phyloP scores from a whole-genome alignment of 192 early-diverging fungal genomes.

The Mortierella claussenii region DNA sequence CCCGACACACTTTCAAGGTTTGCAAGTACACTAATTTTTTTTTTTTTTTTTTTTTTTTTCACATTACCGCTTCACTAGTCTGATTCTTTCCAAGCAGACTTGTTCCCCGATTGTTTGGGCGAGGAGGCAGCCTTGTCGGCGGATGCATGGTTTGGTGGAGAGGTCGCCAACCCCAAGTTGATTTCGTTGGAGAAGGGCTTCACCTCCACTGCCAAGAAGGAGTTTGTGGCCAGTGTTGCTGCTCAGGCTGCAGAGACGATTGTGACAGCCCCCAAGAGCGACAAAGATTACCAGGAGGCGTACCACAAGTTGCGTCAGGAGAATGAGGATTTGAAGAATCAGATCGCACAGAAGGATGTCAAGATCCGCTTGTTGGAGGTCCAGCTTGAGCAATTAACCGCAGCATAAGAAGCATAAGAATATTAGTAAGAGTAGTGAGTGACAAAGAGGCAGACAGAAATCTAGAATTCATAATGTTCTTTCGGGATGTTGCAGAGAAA shows the following conservation, averaged over 20 bases:
- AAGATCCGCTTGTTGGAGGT: slow-evolving; percentile 85
- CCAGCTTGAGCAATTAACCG: slow-evolving; percentile 69
- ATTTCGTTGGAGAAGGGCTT: slow-evolving; percentile 80
- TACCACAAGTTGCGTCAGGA: slow-evolving; percentile 81
- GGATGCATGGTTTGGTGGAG: slow-evolving; percentile 92
- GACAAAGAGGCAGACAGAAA: no score
- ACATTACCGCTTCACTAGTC: slow-evolving; percentile 61
- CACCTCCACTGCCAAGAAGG: slow-evolving; percentile 70
- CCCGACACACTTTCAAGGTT: background rate
- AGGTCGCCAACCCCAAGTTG: slow-evolving; percentile 83
- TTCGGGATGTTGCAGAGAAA: no score
- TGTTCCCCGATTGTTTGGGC: slow-evolving; percentile 89
- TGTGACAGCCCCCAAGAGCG: slow-evolving; percentile 46
- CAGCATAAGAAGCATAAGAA: slow-evolving; percentile 40
- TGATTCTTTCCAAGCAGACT: slow-evolving; percentile 95
- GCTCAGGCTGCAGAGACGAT: slow-evolving; percentile 56
- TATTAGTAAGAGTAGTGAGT: no score
- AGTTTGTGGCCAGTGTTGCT: slow-evolving; percentile 80
- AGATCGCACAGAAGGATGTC: slow-evolving; percentile 73
- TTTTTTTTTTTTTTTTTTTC: no score
- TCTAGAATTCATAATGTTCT: no score
- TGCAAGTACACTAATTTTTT: no score
- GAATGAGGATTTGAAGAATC: slow-evolving; percentile 85
- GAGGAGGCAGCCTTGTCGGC: slow-evolving; percentile 88
- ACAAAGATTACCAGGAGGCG: slow-evolving; percentile 74